Evolutionary conservation across 208 protist species (phyloP).

Genomic region (Trypanosoma boissoni): DNA sequence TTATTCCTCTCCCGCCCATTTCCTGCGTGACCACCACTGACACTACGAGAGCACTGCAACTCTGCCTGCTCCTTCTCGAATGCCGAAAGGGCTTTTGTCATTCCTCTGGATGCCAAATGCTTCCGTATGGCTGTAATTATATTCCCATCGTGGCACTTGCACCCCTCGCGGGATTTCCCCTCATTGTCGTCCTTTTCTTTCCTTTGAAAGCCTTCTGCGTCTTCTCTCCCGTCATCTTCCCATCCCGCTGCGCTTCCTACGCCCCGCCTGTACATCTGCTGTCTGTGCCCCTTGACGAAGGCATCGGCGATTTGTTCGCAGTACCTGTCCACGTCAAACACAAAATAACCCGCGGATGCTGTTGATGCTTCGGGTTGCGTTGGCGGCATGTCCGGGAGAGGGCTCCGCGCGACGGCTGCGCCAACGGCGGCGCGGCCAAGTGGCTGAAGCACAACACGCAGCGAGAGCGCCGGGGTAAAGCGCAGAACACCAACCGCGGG

Average conservation of each 20-base stretch:
- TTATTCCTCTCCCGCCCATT: too few relatives aligned
- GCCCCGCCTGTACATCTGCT: not conserved
- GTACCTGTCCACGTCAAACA: slow-evolving; percentile 31
- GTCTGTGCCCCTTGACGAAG: slow-evolving; percentile 6
- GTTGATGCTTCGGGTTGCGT: slow-evolving; percentile 2
- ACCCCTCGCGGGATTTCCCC: too few relatives aligned
- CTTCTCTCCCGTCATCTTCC: not conserved
- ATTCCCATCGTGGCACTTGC: slow-evolving; percentile 32
- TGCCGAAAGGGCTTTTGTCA: slow-evolving; percentile 33
- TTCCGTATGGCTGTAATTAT: slow-evolving; percentile 44
- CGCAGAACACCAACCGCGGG: slow-evolving; percentile 64
- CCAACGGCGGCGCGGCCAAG: slow-evolving; percentile 2
- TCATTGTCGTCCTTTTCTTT: too few relatives aligned
- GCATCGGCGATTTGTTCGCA: slow-evolving; percentile 23
- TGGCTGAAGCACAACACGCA: slow-evolving; percentile 50
- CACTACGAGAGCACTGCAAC: slow-evolving; percentile 17
- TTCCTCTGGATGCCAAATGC: slow-evolving; percentile 48
- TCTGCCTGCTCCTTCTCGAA: slow-evolving; percentile 42
- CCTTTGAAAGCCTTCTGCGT: too few relatives aligned
- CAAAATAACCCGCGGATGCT: slow-evolving; percentile 21
- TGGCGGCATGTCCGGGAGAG: not conserved
- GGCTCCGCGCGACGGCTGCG: not conserved
- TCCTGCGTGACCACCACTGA: not conserved
- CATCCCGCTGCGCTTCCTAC: not conserved
- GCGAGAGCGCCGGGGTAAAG: slow-evolving; percentile 23